Evolutionary conservation across 2,329 filamentous ascomycete species (phyloP), one percentile per base, ranked within the genome.

Genomic region (Gaeumannomyces sp.): DNA sequence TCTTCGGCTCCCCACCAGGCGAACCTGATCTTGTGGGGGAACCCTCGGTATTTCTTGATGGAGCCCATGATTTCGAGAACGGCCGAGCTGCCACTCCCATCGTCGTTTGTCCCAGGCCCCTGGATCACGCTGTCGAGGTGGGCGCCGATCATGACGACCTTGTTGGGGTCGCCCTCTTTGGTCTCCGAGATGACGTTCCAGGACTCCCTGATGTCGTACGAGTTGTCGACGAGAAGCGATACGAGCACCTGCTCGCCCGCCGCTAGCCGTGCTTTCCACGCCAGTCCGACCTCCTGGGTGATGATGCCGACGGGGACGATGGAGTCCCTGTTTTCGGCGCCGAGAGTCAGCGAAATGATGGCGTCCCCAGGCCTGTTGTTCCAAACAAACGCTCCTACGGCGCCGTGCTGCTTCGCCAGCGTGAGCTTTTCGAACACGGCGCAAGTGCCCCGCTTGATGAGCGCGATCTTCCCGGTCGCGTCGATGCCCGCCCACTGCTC

Each of bases 351-450:
- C 56, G 75, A 74, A 7, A 80, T 72, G 13, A 72, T 67, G 60
- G 64, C 61, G 4, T 64, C 67, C 2, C 81, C 83, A 73, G 73
- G 33, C 72, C 75, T 77, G 67, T 89, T 86, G 79, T 90, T 85
- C 72, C 87, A 88, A 62, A 90, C 79, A 31, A 90, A 73, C 0
- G 82, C 78, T 53, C 74, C 79, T 2, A 76, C 50, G 3, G 79
- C 80, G 53, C 79, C 79, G 11, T 76, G 72, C 13, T 74, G 71
- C 70, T 73, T 77, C 33, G 80, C 80, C 6, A 80, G 72, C 69
- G 75, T 76, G 33, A 80, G 73, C 70, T 81, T 82, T 33, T 78
- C 76, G 0, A 74, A 67, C 35, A 81, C 76, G 53, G 76, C 74
- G 65, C 80, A 82, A 28, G 65, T 65, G 28, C 80, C 79, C 10